Evolutionary conservation across 1,284 basidiomycete genomes (phyloP).

Genomic region (Rhodotorula mucilaginosa): DNA sequence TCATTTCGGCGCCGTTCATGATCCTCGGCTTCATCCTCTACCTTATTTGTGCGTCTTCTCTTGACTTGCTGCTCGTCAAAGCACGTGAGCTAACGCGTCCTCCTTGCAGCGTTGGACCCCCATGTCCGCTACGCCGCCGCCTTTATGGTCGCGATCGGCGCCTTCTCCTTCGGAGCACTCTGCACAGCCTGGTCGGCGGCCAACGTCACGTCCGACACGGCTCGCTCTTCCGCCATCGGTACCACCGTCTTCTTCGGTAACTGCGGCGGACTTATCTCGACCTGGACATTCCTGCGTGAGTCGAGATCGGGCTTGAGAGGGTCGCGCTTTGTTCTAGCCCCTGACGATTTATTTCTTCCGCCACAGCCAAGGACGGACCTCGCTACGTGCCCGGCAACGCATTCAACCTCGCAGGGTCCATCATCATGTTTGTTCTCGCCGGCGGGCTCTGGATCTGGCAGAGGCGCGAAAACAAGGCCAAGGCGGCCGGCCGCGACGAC

Average conservation of each 20-base stretch:
- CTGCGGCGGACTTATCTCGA: slow-evolving; percentile 45
- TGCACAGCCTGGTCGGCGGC: slow-evolving; percentile 36
- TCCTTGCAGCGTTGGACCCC: slow-evolving; percentile 19
- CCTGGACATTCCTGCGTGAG: slow-evolving; percentile 39
- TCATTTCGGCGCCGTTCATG: slow-evolving; percentile 45
- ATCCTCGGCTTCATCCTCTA: slow-evolving; percentile 37
- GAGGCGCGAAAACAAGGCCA: slow-evolving; percentile 32
- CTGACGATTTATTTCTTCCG: too few relatives aligned
- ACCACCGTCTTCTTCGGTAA: slow-evolving; percentile 46
- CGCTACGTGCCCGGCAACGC: slow-evolving; percentile 32
- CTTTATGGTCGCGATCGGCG: slow-evolving; percentile 46
- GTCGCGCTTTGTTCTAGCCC: not conserved
- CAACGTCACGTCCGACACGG: slow-evolving; percentile 46
- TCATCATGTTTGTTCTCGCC: slow-evolving; percentile 28
- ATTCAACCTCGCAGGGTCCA: slow-evolving; percentile 30
- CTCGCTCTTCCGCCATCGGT: slow-evolving; percentile 44
- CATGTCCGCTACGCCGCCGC: slow-evolving; percentile 42
- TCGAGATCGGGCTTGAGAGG: slow-evolving; percentile 33
- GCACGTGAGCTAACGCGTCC: not conserved
- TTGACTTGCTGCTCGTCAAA: not conserved
- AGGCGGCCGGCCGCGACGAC: slow-evolving; percentile 27
- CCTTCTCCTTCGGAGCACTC: slow-evolving; percentile 46
- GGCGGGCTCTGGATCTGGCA: slow-evolving; percentile 28
- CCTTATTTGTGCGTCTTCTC: not conserved
- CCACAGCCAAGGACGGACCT: slow-evolving; percentile 8